Evolutionary conservation across 192 early-diverging fungal species (phyloP).

Genomic region (Bifiguratus adelaidae): DNA sequence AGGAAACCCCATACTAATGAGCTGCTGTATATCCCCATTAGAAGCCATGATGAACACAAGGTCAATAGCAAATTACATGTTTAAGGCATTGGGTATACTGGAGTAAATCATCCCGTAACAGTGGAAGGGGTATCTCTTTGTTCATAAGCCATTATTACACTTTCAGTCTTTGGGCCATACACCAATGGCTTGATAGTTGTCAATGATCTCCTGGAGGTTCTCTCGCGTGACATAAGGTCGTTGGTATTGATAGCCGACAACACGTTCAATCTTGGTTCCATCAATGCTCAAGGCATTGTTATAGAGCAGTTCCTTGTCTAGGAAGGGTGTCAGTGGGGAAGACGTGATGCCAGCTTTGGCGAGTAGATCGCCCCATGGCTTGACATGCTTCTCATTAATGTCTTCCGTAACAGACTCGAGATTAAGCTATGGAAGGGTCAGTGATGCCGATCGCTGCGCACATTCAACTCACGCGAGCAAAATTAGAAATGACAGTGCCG

Average conservation of each 20-base stretch:
- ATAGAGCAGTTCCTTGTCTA: slow-evolving; percentile 85
- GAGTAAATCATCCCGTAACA: too few species aligned
- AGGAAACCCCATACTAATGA: background rate
- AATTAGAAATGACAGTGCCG: slow-evolving; percentile 60
- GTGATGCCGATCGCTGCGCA: background rate
- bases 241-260: slow-evolving; percentile 59
- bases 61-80: too few species aligned
- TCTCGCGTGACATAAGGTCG: slow-evolving; percentile 55
- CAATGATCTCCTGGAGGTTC: slow-evolving; percentile 59
- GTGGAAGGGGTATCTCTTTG: too few species aligned
- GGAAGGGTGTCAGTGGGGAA: slow-evolving; percentile 86
- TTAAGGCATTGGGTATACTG: too few species aligned
- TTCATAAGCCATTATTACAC: too few species aligned
- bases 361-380: slow-evolving; percentile 85
- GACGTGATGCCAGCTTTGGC: slow-evolving; percentile 54
- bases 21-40: background rate
- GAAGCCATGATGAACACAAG: background rate
- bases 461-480: slow-evolving; percentile 56
- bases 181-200: slow-evolving; percentile 68
- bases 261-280: slow-evolving; percentile 66
- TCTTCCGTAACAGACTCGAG: slow-evolving; percentile 81
- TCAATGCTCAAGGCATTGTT: slow-evolving; percentile 81
- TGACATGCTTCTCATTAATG: slow-evolving; percentile 87
- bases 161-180: slow-evolving; percentile 60
- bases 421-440: slow-evolving; percentile 44